phyloP scores from a whole-genome alignment of 139 green algal species.

The Closterium sp. region DNA sequence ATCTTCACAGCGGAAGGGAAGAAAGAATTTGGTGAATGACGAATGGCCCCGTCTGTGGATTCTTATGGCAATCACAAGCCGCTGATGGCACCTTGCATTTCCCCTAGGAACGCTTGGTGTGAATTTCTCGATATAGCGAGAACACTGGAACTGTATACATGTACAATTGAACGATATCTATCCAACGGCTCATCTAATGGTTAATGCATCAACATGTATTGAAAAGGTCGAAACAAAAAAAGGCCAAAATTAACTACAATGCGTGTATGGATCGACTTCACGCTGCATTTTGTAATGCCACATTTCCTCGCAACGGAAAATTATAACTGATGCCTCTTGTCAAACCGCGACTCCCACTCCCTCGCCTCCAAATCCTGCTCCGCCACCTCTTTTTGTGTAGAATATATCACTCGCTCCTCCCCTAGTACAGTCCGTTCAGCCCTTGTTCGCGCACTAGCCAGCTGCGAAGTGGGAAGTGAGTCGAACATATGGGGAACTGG shows the following conservation, averaged over 20 bases:
- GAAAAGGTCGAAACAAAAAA: too few species aligned
- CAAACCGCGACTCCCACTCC: not conserved
- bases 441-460: not conserved
- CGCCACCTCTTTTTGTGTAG: not conserved
- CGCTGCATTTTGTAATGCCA: too few species aligned
- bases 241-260: too few species aligned
- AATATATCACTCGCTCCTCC: not conserved
- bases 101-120: too few species aligned
- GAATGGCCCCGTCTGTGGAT: not conserved
- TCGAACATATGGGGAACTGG: too few species aligned
- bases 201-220: too few species aligned
- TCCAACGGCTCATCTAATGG: too few species aligned
- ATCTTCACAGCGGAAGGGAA: not conserved
- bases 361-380: not conserved
- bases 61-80: not conserved
- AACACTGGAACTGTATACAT: too few species aligned
- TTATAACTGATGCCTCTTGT: not conserved
- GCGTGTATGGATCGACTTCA: too few species aligned
- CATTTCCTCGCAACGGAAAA: too few species aligned
- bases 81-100: not conserved
- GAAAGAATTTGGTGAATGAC: not conserved
- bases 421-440: not conserved
- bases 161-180: too few species aligned
- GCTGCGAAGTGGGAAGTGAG: not conserved
- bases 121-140: too few species aligned